Base-by-base conservation (phyloP, 495 filamentous ascomycete genomes). In the Neurospora sp. region DNA sequence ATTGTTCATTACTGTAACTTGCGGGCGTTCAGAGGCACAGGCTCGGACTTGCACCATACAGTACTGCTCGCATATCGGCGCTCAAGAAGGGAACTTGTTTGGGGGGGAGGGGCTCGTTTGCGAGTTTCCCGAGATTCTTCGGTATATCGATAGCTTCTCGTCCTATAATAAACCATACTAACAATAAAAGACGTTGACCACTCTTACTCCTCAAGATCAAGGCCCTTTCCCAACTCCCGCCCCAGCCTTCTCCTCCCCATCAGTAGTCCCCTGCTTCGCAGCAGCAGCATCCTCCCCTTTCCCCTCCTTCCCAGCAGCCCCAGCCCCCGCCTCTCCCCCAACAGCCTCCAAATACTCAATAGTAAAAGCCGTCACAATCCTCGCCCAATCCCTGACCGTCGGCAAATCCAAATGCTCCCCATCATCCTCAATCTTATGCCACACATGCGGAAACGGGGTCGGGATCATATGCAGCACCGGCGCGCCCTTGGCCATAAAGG, bases 381-480 rank as follows among this genome's bases (percentile, higher is more conserved):
- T 86, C 71, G 91, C 88, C 95, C 95, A 98, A 77, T 98, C 95
- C 78, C 90, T 88, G 14, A 95, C 88, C 0, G 93, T 94, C n/a
- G 6, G 87, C 83, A 90, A 80, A 81, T 98, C 92, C 75, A 98
- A 78, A 82, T 97, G 92, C 76, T 90, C 90, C 2, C 88, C 95
- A 79, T 97, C 91, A 78, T 98, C 95, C 1, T 90, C 81, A 77
- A 91, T 86, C 14, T 86, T 88, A 82, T 98, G 94, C 94, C 94
- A 97, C 3, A 94, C 92, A 2, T 70, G 69, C 11, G 95, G 94
- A 78, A 97, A 97, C 1, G 89, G 88, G 27, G 82, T 85, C 16
- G 94, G 93, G 20, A 98, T 95, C 20, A 97, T 78, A 84, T 97
- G 95, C 38, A 98, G 79, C 12, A 97, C 83, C 27, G 93, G 89